Evolutionary conservation across 2,329 filamentous ascomycete species (phyloP).

Genomic region (Fulvia fulva): DNA sequence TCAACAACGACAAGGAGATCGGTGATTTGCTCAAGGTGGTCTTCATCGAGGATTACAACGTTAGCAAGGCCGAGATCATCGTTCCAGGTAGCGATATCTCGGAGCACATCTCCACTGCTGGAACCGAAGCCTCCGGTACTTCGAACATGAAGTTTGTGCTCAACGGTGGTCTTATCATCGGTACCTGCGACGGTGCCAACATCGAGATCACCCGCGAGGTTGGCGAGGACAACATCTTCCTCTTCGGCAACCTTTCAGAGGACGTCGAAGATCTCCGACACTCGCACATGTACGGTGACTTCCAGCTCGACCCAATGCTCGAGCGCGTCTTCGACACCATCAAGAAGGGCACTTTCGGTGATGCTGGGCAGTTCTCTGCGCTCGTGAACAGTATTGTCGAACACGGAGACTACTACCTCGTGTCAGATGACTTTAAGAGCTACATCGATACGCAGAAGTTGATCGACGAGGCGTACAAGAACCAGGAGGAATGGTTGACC

Average conservation of each 20-base stretch:
- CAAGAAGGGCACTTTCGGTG: constrained; percentile 74
- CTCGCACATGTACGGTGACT: constrained; percentile 76
- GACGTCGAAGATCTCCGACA: constrained; percentile 96
- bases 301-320: constrained; percentile 73
- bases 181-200: constrained; percentile 95
- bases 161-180: constrained; percentile 95
- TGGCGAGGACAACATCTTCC: constrained; percentile 95
- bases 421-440: constrained; percentile 94
- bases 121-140: constrained; percentile 82
- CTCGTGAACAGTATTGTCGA: constrained; percentile 81
- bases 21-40: constrained; percentile 95
- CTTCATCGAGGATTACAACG: constrained; percentile 97
- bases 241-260: constrained; percentile 93
- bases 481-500: constrained; percentile 87
- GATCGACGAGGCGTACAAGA: constrained; percentile 86
- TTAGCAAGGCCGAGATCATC: constrained; percentile 98
- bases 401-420: constrained; percentile 95
- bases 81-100: constrained; percentile 90
- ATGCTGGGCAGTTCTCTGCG: constrained; percentile 71
- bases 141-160: constrained; percentile 99
- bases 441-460: constrained; percentile 88
- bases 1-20: constrained; percentile 89
- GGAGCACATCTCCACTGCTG: constrained; percentile 97
- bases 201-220: constrained; percentile 92
- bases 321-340: constrained; percentile 80